Evolutionary conservation across 345 rosid genomes (phyloP), one percentile per base, ranked within the genome.

Genomic region (Aurinia saxatilis): DNA sequence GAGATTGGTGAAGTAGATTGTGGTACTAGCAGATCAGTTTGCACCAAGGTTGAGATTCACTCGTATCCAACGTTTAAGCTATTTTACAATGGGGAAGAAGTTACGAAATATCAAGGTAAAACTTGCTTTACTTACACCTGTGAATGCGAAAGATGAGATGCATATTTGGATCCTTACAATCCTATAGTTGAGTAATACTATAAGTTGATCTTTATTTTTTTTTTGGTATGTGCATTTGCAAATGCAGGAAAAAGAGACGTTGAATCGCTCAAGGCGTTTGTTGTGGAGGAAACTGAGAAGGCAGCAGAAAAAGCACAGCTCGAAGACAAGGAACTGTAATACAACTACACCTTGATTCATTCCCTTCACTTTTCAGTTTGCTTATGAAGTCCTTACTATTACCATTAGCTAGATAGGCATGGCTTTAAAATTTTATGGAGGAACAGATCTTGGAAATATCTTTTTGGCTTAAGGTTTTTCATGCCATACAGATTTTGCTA

Each of bases 1-100:
- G 99, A 93, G 90, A 76, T 87, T 30, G 99, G 99, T 25, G 97
- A 90, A 79, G 97, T 93, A 50, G 97, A 93, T 49, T 93, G 99
- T 16, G 82, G 83, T 36, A 36, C 71, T 1, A 84, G 88, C 70
- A 93, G 89, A 77, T 52, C 85, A 47, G 80, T 93, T 36, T 93
- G 99, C 68, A 45, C 91, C 41, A 84, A 93, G 73, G 96, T 78
- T 36, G 90, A 93, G 61, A 93, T 90, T 66, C 91, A 90, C 67
- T 87, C 97, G 1, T 93, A 93, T 72, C 98, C 98, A 44, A 92
- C 98, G 1, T 92, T 92, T 72, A 92, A 87, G 80, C 70, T 87
- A 39, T 89, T 92, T 65, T 92, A 81, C 33, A 87, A 92, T 46
- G 98, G 98, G 36, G 93, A 89, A 74, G 96, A 78, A 79, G 93